Base-by-base conservation (phyloP, 495 filamentous ascomycete species). In the Podospora fimiseda region DNA sequence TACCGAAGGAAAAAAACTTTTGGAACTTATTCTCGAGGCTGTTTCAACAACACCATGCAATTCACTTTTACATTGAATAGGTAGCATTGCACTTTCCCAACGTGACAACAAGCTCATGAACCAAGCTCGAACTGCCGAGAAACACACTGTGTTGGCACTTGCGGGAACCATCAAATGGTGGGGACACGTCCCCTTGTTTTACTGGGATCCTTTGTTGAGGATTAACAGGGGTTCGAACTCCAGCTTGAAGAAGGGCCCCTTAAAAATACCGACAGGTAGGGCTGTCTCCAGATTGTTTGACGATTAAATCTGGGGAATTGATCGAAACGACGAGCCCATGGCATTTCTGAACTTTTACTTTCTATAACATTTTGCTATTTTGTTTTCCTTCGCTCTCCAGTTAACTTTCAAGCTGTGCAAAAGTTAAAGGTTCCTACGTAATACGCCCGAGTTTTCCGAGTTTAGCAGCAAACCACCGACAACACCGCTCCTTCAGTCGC, bases 181-280 rank as follows among this genome's bases (percentile, higher is more conserved):
- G 54, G 48, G 48, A 57, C 48, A 19, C 18, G 18, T 40, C 21
- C 16, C 13, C 41, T n/a, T 47, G 39, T 41, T 14, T 33, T 33
- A 33, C 11, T 5, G 27, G 11, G 27, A 5, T 33, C 11, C 27
- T 33, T 33, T 33, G 27, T 51, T 48, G 33, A 48, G 33, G 21
- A 13, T n/a, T 8, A 30, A 13, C 3, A 8, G 33, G 30, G n/a
- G 46, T 16, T n/a, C 20, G 13, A 33, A 6, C 27, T 6, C 6
- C 5, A 33, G 27, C 11, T 33, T 33, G 27, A 11, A 11, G 27
- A 33, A 33, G 6, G 27, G 27, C 27, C 27, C 27, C 27, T 33
- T 6, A 6, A 6, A 11, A 45, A 11, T 14, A 33, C 39, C 46
- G 42, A n/a, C 30, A 42, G 50, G n/a, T 39, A 20, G 18, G 48